Base-by-base conservation (phyloP, 2,329 filamentous ascomycete species). In the Colletotrichum noveboracense region DNA sequence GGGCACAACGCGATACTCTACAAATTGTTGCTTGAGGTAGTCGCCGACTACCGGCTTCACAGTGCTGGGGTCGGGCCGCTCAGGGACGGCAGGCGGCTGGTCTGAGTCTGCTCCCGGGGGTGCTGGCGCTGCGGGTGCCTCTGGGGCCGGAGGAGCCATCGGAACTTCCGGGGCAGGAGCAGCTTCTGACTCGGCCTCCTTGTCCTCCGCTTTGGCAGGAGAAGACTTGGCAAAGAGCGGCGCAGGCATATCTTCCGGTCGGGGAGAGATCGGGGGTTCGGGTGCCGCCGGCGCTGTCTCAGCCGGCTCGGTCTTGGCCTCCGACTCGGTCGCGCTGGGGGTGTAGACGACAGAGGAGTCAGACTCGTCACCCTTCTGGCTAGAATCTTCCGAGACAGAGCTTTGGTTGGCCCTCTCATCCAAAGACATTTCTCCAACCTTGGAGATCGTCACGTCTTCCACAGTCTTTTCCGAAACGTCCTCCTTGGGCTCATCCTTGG, bases 11-110 rank as follows among this genome's bases (percentile, higher is more conserved):
- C 93, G 92, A 84, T 98, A 93, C 84, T 98, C 94, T 28, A 98
- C 96, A 86, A 99, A 98, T 86, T 96, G 96, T 84, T 97, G 96
- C 87, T 99, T 99, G 76, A 99, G 88, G 80, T 94, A 94, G 84
- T 99, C 97, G 67, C 97, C 97, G 13, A 99, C 97, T 26, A 99
- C 96, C 4, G 96, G 94, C 36, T 90, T 89, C 10, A 79, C 75
- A 1, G 79, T 73, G 77, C 77, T 74, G 2, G 74, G 72, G 21
- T 76, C 38, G 71, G 78, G 28, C 8, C 75, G 68, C 28, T 79
- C 76, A 5, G 77, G 72, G 9, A 80, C 66, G 0, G 77, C 74
- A 9, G 78, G 77, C 3, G 78, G 70, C 32, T 52, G 24, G 30
- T 80, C 79, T 3, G 69, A 21, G 16, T 65, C 76, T 12, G 65